Conservation (phyloP, 352 stramenopile species). For the Plasmopara halstedii region DNA sequence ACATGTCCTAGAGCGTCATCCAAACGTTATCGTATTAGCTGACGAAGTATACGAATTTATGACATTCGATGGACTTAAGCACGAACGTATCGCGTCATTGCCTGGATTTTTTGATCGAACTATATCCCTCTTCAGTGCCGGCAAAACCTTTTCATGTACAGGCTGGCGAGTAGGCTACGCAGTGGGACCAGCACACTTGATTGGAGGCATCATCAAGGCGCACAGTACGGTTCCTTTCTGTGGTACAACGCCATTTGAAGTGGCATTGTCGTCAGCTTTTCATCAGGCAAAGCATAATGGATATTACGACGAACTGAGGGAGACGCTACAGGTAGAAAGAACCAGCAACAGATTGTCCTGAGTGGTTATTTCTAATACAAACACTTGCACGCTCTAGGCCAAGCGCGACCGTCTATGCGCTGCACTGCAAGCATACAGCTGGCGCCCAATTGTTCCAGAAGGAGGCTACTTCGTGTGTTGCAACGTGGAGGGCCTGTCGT, state of each 20-base stretch:
- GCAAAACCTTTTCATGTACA: constrained; percentile 93
- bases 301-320: constrained; percentile 69
- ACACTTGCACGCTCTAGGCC: constrained; percentile 33
- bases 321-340: constrained; percentile 37
- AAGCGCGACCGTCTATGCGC: constrained; percentile 85
- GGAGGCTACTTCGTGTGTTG: constrained; percentile 95
- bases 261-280: constrained; percentile 87
- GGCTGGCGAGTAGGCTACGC: constrained; percentile 89
- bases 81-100: constrained; percentile 70
- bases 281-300: constrained; percentile 81
- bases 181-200: constrained; percentile 46
- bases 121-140: constrained; percentile 89
- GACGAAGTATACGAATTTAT: constrained; percentile 99
- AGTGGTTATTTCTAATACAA: constrained; percentile 4
- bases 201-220: constrained; percentile 61
- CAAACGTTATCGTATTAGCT: constrained; percentile 89
- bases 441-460: constrained; percentile 87
- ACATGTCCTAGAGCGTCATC: constrained; percentile 71
- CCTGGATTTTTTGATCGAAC: constrained; percentile 83
- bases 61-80: constrained; percentile 70
- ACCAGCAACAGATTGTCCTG: not conserved
- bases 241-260: constrained; percentile 91
- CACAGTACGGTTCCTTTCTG: constrained; percentile 90
- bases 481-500: constrained; percentile 59
- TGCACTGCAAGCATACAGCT: constrained; percentile 71